A percentile compares a stretch with the other conserved stretches of the same genome.
Evolutionary conservation across 2,329 filamentous ascomycete species (phyloP).

Genomic region (Dactylellina leptospora): DNA sequence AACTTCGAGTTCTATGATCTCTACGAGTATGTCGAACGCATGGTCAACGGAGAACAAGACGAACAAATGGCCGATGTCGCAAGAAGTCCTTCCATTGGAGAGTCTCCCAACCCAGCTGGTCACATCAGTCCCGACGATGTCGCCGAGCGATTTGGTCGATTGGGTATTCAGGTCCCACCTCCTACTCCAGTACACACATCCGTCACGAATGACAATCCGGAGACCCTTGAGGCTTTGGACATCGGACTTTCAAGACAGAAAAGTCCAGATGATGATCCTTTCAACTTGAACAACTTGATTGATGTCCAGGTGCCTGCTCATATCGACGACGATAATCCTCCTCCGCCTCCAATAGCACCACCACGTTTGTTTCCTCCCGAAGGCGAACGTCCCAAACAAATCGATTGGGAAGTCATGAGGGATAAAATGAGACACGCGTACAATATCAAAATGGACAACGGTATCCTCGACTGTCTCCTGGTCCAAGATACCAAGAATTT

Average conservation of each 20-base stretch:
- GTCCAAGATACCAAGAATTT: slow-evolving; percentile 16
- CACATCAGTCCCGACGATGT: not conserved
- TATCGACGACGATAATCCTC: not conserved
- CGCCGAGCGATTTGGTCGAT: too few relatives aligned
- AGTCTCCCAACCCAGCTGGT: not conserved
- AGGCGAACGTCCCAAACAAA: not conserved
- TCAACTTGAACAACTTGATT: not conserved
- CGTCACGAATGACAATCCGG: too few relatives aligned
- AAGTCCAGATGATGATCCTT: too few relatives aligned
- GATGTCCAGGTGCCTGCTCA: not conserved
- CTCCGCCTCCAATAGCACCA: slow-evolving; percentile 16
- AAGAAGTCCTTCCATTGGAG: not conserved
- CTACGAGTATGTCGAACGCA: not conserved
- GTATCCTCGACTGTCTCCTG: slow-evolving; percentile 19
- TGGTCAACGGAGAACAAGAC: too few relatives aligned
- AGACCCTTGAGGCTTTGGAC: too few relatives aligned
- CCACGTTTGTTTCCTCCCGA: not conserved
- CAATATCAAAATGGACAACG: slow-evolving; percentile 26
- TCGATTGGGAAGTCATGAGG: slow-evolving; percentile 23
- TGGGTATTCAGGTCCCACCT: too few relatives aligned
- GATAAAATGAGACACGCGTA: slow-evolving; percentile 27
- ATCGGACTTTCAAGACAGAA: too few relatives aligned
- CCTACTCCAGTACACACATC: too few relatives aligned
- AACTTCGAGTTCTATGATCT: not conserved
- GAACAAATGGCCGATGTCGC: too few relatives aligned